These are phyloP conservation scores for Sindora glabra DNA, from an alignment of 306 rosid species.

Conservation along the genomic window DNA sequence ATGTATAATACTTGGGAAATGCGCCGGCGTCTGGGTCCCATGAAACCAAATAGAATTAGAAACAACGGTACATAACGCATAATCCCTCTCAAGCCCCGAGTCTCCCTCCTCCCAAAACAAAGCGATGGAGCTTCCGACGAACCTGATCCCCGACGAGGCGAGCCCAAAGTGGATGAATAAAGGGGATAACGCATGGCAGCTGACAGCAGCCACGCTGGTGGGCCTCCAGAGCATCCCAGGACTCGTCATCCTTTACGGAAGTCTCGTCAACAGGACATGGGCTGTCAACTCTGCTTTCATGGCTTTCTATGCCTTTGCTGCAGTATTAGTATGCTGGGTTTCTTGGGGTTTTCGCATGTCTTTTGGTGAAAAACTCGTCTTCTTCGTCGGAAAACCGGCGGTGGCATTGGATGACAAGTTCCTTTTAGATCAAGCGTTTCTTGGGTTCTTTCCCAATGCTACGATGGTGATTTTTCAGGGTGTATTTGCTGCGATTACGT, in stretches of 20 bases:
- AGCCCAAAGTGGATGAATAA: conserved; percentile 47
- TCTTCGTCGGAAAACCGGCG: conserved; percentile 32
- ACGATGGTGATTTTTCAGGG: conserved; percentile 44
- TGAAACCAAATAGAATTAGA: too few relatives aligned
- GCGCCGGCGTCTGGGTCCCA: too few relatives aligned
- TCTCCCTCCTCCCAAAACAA: too few relatives aligned
- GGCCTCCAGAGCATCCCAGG: conserved; percentile 50
- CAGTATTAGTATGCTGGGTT: conserved; percentile 37
- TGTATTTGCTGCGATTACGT: conserved; percentile 35
- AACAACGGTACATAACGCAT: too few relatives aligned
- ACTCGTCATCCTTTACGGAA: conserved; percentile 36
- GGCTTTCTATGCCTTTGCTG: conserved; percentile 44
- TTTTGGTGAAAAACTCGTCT: conserved; percentile 23
- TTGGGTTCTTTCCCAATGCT: conserved; percentile 35
- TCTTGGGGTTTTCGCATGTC: conserved; percentile 42
- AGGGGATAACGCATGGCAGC: conserved; percentile 48
- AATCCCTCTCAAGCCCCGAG: too few relatives aligned
- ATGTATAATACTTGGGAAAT: too few relatives aligned
- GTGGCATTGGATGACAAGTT: conserved; percentile 35
- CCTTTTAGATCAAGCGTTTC: conserved; percentile 28
- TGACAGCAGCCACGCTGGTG: conserved; percentile 37
- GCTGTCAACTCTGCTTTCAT: conserved; percentile 47
- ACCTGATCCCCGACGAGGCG: conserved; percentile 13
- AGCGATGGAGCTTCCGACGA: conserved; percentile 13
- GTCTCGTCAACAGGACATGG: conserved; percentile 36